Evolutionary conservation across 441 rosid species (phyloP), one percentile per base, ranked within the genome.

Genomic region (Gossypium davidsonii): DNA sequence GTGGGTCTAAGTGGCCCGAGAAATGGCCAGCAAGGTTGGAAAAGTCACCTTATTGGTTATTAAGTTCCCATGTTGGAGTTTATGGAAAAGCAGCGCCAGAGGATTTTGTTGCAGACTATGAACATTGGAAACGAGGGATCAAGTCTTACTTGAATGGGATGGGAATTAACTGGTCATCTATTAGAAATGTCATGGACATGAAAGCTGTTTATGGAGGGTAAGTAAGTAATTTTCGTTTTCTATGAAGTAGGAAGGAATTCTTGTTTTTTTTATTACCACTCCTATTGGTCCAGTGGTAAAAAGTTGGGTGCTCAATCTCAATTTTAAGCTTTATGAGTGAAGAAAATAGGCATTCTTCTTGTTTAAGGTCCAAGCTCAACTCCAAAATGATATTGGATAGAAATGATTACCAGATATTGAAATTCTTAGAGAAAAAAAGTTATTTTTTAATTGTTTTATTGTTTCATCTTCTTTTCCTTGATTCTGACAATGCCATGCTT

Each of bases 401-500:
- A 39, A 39, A 39, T 39, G 44, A 39, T 39, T 39, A 39, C 3
- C 44, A 39, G 11, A 39, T 39, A 39, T 39, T 39, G 44, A 39
- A 8, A 39, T 39, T 39, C 44, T 39, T 8, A 37, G 11, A 37
- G 44, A n/a, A 6, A 26, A 21, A 5, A 37, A 17, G 4, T 61
- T 34, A 6, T 31, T 61, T n/a, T 61, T 61, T 56, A 25, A 7
- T 34, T 7, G 6, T 34, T 61, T 34, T 21, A 21, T 56, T 56
- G 61, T 21, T 61, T 61, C 44, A 12, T 57, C 62, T 61, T 61
- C 12, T 8, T 55, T 12, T 55, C 20, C 44, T 69, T 59, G 8
- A 52, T 79, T 63, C 53, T 83, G 59, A 69, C 61, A 73, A 34
- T 62, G 60, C 31, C 53, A 14, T 77, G 68, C 55, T 57, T 79